These are phyloP conservation scores for Cotoneaster glaucophyllus DNA, from an alignment of 306 rosid species.

Conservation along the genomic window DNA sequence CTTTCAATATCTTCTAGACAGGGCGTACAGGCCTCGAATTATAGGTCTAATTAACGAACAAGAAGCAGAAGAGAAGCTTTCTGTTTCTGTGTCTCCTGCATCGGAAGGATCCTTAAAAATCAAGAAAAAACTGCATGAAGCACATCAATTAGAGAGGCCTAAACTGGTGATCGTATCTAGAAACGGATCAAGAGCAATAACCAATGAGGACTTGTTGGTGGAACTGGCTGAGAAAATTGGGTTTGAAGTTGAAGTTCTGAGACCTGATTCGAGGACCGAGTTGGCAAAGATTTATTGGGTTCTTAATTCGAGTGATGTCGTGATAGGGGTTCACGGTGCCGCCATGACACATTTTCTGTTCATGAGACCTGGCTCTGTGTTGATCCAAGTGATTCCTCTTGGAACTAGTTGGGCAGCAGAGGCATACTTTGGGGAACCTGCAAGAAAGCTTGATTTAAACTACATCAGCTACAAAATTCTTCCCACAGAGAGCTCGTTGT, in stretches of 20 bases:
- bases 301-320: background rate
- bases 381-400: slow-evolving; percentile 16
- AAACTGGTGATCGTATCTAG: slow-evolving; percentile 59
- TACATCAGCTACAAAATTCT: slow-evolving; percentile 14
- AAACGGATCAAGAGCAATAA: slow-evolving; percentile 62
- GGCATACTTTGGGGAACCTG: slow-evolving; percentile 9
- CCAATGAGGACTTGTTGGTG: slow-evolving; percentile 37
- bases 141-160: slow-evolving; percentile 24
- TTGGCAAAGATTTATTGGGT: background rate
- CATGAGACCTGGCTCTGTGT: slow-evolving; percentile 15
- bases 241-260: slow-evolving; percentile 1
- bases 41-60: slow-evolving; percentile 34
- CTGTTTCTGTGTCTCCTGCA: background rate
- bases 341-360: slow-evolving; percentile 20
- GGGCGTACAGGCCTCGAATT: slow-evolving; percentile 62
- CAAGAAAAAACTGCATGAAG: background rate
- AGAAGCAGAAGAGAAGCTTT: slow-evolving; percentile 6
- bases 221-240: slow-evolving; percentile 4
- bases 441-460: slow-evolving; percentile 3
- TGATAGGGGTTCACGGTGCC: slow-evolving; percentile 26
- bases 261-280: background rate
- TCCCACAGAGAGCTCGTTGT: slow-evolving; percentile 9
- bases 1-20: slow-evolving; percentile 52
- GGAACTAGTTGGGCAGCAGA: slow-evolving; percentile 9
- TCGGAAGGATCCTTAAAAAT: slow-evolving; percentile 18